A percentile compares a stretch with the other conserved stretches of the same genome.
Evolutionary conservation across 2,329 filamentous ascomycete species (phyloP).

Genomic region (Alternaria ethzedia): DNA sequence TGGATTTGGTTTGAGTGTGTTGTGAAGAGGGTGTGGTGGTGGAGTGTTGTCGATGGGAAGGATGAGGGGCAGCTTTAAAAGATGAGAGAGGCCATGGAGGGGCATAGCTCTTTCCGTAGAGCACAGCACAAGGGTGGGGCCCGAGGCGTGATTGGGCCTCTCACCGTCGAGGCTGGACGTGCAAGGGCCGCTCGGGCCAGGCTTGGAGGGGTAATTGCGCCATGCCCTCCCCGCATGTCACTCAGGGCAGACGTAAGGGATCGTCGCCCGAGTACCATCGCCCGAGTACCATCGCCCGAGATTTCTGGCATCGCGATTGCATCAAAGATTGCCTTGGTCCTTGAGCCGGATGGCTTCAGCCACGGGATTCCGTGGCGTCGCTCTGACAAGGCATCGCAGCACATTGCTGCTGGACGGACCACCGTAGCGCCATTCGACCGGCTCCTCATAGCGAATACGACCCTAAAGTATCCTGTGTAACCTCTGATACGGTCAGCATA

Average conservation of each 20-base stretch:
- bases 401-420: not conserved
- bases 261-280: not conserved
- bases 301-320: not conserved
- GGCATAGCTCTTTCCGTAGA: conserved; percentile 16
- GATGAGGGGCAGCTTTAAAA: conserved; percentile 25
- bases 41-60: conserved; percentile 18
- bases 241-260: conserved; percentile 13
- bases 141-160: conserved; percentile 9
- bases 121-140: conserved; percentile 18
- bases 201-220: conserved; percentile 16
- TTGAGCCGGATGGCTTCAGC: not conserved
- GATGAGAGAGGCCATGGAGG: conserved; percentile 14
- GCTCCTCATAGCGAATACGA: conserved; percentile 12
- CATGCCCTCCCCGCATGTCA: conserved; percentile 7
- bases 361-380: not conserved
- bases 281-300: not conserved
- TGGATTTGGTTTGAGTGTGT: conserved; percentile 17
- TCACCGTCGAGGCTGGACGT: conserved; percentile 1
- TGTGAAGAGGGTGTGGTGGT: conserved; percentile 11
- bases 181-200: conserved; percentile 13
- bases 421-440: not conserved
- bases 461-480: not conserved
- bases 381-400: not conserved
- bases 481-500: not conserved
- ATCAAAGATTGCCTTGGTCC: not conserved